Conservation (phyloP, 2,329 filamentous ascomycete genomes). For the Epichloe uncinata region DNA sequence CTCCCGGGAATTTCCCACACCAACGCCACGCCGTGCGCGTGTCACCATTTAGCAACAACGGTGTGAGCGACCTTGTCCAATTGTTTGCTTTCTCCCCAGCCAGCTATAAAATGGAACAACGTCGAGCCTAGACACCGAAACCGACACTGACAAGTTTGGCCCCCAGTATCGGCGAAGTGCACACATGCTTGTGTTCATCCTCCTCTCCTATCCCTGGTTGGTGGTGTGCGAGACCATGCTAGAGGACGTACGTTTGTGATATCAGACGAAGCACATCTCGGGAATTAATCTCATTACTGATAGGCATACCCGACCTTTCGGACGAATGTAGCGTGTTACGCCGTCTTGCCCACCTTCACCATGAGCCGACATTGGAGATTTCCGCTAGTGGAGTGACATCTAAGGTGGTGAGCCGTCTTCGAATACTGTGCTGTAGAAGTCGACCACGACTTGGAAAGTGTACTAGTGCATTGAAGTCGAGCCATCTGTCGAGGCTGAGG, state of each 20-base stretch:
- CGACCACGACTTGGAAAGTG: not conserved
- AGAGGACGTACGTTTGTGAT: not conserved
- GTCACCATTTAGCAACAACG: slow-evolving; percentile 2
- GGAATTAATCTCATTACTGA: not conserved
- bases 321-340: no score
- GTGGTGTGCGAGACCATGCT: not conserved
- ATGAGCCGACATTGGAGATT: not conserved
- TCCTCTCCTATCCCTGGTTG: not conserved
- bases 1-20: not conserved
- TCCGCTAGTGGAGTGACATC: not conserved
- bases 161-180: not conserved
- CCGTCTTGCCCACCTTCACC: no score
- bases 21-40: slow-evolving; percentile 6
- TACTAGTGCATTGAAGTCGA: not conserved
- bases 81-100: slow-evolving; percentile 5
- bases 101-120: not conserved
- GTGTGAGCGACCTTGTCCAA: slow-evolving; percentile 3
- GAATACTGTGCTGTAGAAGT: not conserved
- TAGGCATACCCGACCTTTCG: not conserved
- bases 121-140: no score
- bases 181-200: not conserved
- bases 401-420: not conserved
- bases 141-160: slow-evolving; percentile 1
- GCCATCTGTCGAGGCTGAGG: not conserved
- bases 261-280: not conserved